Evolutionary conservation across 495 filamentous ascomycete species (phyloP).

Genomic region (Aspergillus taichungensis): DNA sequence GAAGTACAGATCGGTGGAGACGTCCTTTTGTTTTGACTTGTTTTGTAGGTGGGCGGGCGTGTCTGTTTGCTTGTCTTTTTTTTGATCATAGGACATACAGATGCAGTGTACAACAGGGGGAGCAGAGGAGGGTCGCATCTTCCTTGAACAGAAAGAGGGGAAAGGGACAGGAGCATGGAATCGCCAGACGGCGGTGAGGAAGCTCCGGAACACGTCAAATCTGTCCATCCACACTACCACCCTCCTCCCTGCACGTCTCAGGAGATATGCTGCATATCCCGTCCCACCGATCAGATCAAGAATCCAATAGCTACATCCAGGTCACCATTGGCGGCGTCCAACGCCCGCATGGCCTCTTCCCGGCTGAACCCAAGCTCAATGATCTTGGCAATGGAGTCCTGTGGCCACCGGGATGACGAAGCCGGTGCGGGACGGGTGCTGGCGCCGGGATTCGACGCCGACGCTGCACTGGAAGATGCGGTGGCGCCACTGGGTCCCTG

Average conservation of each 20-base stretch:
- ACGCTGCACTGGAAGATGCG: slow-evolving; percentile 20
- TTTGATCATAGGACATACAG: no score
- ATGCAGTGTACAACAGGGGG: no score
- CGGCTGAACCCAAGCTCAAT: slow-evolving; percentile 71
- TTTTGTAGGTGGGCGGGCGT: no score
- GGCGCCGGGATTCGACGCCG: slow-evolving; percentile 16
- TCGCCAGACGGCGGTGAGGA: no score
- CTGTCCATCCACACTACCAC: background rate
- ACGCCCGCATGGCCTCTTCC: slow-evolving; percentile 66
- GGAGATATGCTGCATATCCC: background rate
- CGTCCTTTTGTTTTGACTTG: no score
- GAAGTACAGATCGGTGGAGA: no score
- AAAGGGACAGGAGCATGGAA: no score
- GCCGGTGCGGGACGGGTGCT: slow-evolving; percentile 24
- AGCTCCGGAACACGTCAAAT: slow-evolving; percentile 2
- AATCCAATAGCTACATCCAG: slow-evolving; percentile 80
- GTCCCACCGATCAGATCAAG: slow-evolving; percentile 44
- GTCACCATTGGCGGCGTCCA: slow-evolving; percentile 77
- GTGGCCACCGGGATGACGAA: slow-evolving; percentile 30
- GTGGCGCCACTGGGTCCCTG: slow-evolving; percentile 15
- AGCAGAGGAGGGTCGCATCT: no score
- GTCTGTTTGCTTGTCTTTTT: no score
- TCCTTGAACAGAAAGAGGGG: no score
- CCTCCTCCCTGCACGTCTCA: no score
- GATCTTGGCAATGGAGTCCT: slow-evolving; percentile 49